Base-by-base conservation (phyloP, 2,329 filamentous ascomycete genomes). In the Cladophialophora exuberans region DNA sequence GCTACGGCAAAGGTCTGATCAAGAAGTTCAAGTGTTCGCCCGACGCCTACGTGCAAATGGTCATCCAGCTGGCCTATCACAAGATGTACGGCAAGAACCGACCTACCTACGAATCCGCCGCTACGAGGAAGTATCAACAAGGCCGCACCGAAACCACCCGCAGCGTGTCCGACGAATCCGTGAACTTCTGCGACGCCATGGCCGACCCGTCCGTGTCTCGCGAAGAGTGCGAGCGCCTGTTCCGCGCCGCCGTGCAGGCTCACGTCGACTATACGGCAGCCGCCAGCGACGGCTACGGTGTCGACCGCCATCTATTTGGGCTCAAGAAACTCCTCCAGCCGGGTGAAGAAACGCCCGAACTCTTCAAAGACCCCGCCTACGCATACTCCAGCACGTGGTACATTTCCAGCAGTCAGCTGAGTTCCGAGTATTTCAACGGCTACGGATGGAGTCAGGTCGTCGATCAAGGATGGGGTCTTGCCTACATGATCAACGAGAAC, bases 401-500 rank as follows among this genome's bases (percentile, higher is more conserved):
- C 75, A 79, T 99, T 56, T 93, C 87, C 23, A 90, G 86, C 23
- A 90, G 85, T 58, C 95, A 99, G 78, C 78, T 99, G 71, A 94
- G 88, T 75, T 92, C 87, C 28, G 95, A 99, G 78, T 97, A 89
- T 80, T 99, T 97, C 76, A 99, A 99, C 72, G 94, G 95, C 20
- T 99, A 99, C 74, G 94, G 94, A 41, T 99, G 94, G 94, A 94
- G 89, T 70, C 93, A 99, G 78, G 94, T 99, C 48, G 88, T 97
- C 52, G 92, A 97, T 68, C 89, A 88, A 57, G 94, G 94, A 25
- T 99, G 94, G 75, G 94, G 94, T 62, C 96, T 99, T 69, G 94
- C 94, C 33, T 99, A 99, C 73, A 99, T 99, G 94, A 97, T 99
- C 73, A 99, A 99, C 71, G 93, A 97, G 81, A 96, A 97, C 74